phyloP scores from a whole-genome alignment of 2,329 filamentous ascomycete genomes.

The Dactylellina haptotyla region DNA sequence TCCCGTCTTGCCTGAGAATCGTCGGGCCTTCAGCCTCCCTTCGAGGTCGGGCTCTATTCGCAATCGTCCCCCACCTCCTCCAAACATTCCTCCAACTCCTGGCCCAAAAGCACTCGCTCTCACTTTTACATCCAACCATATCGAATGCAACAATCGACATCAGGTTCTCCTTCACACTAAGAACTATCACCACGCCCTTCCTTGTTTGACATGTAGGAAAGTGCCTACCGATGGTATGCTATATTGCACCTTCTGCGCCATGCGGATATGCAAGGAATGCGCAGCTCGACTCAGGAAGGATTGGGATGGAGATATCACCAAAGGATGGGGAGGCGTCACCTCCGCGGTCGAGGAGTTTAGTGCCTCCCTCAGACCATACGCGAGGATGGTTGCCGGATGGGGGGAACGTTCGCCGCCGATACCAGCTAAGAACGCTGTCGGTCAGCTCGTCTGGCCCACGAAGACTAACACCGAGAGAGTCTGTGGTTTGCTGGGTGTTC shows the following conservation, averaged over 20 bases:
- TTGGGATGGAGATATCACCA: slow-evolving; percentile 52
- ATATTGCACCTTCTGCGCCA: slow-evolving; percentile 40
- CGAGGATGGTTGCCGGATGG: slow-evolving; percentile 45
- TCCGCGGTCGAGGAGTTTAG: slow-evolving; percentile 47
- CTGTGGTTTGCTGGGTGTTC: slow-evolving; percentile 30
- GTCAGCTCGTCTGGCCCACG: slow-evolving; percentile 36
- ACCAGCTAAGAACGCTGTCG: slow-evolving; percentile 28
- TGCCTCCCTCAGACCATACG: slow-evolving; percentile 25
- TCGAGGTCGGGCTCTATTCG: not conserved
- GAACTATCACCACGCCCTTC: slow-evolving; percentile 51
- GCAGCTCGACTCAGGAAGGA: slow-evolving; percentile 42
- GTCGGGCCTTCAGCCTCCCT: slow-evolving; percentile 36
- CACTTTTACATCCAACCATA: slow-evolving; percentile 35
- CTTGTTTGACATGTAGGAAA: slow-evolving; percentile 42
- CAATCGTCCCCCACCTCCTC: slow-evolving; percentile 4
- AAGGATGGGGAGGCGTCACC: slow-evolving; percentile 46
- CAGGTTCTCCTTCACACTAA: slow-evolving; percentile 35
- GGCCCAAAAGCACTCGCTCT: slow-evolving; percentile 45
- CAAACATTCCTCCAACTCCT: slow-evolving; percentile 48
- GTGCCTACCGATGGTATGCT: slow-evolving; percentile 46
- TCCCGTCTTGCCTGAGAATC: slow-evolving; percentile 46
- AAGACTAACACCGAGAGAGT: slow-evolving; percentile 47
- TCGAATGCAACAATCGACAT: slow-evolving; percentile 48
- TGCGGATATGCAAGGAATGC: slow-evolving; percentile 49
- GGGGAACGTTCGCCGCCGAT: slow-evolving; percentile 37